phyloP scores from a whole-genome alignment of 1,284 basidiomycete species.

The Schizophyllum amplum region DNA sequence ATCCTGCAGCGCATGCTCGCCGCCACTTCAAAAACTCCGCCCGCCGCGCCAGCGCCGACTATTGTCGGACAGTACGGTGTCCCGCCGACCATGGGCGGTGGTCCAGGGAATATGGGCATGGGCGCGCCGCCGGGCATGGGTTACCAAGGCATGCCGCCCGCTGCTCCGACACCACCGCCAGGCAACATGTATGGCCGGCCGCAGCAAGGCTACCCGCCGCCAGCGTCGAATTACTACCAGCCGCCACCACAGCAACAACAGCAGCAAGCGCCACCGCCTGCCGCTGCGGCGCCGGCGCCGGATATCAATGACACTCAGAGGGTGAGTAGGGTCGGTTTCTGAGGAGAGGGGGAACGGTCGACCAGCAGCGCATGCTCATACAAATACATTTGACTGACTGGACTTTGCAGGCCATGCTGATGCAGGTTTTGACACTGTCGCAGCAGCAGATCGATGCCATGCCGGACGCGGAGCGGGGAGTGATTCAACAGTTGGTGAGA shows the following conservation, averaged over 20 bases:
- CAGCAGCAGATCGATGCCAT: conserved; percentile 83
- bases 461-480: conserved; percentile 74
- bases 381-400: neutral
- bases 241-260: neutral
- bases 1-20: conserved; percentile 71
- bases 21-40: conserved; percentile 29
- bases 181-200: neutral
- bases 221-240: neutral
- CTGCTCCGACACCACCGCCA: neutral
- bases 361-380: neutral
- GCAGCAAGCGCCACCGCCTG: neutral
- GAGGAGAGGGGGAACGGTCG: neutral
- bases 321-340: conserved; percentile 17
- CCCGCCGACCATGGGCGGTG: neutral
- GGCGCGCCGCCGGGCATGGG: too few species aligned
- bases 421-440: conserved; percentile 82
- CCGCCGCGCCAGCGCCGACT: conserved; percentile 15
- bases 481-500: conserved; percentile 81
- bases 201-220: neutral
- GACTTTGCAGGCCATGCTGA: conserved; percentile 57
- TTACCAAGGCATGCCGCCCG: neutral
- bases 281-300: conserved; percentile 12
- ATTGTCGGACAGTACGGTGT: neutral
- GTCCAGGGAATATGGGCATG: neutral
- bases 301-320: conserved; percentile 31